A percentile compares a stretch with the other conserved stretches of the same genome.
Conservation (phyloP, 2,329 filamentous ascomycete species). For the Leptographium wingfieldii region DNA sequence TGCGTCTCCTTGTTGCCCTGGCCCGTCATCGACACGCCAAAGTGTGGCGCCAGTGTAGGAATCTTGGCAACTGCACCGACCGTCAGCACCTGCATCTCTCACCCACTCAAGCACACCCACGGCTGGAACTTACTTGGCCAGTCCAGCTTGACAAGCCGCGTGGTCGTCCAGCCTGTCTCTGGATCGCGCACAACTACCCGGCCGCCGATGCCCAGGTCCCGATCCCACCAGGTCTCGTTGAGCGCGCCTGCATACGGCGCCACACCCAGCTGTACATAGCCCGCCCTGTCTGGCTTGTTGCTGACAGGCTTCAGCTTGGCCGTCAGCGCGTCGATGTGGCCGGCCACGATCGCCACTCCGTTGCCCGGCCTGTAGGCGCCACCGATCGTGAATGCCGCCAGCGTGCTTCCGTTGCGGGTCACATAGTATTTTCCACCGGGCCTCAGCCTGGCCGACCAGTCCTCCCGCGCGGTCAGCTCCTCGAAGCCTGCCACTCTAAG, state of each 20-base stretch:
- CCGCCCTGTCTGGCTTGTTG: constrained; percentile 68
- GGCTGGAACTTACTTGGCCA: constrained; percentile 54
- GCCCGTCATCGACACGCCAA: constrained; percentile 62
- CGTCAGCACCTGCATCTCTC: not conserved
- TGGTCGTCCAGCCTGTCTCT: constrained; percentile 60
- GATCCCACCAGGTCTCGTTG: constrained; percentile 92
- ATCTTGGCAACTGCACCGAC: constrained; percentile 56
- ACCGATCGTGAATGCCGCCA: constrained; percentile 25
- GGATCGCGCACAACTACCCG: constrained; percentile 71
- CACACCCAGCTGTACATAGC: constrained; percentile 80
- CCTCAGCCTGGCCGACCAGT: constrained; percentile 61
- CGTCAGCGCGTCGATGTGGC: constrained; percentile 86
- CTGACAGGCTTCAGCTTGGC: constrained; percentile 86
- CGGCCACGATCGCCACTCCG: constrained; percentile 46
- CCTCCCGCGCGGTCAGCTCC: constrained; percentile 65
- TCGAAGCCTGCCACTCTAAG: constrained; percentile 61
- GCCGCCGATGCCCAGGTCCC: constrained; percentile 83
- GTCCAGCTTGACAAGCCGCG: constrained; percentile 76
- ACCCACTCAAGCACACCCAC: not conserved
- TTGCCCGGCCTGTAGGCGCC: constrained; percentile 23
- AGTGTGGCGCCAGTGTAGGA: constrained; percentile 86
- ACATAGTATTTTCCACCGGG: constrained; percentile 44
- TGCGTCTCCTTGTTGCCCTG: constrained; percentile 76
- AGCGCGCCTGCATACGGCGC: constrained; percentile 85
- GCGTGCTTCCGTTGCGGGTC: constrained; percentile 22